These are phyloP conservation scores for Tetrastigma voinierianum DNA, from an alignment of 164 flowering plant genomes.

Conservation along the genomic window DNA sequence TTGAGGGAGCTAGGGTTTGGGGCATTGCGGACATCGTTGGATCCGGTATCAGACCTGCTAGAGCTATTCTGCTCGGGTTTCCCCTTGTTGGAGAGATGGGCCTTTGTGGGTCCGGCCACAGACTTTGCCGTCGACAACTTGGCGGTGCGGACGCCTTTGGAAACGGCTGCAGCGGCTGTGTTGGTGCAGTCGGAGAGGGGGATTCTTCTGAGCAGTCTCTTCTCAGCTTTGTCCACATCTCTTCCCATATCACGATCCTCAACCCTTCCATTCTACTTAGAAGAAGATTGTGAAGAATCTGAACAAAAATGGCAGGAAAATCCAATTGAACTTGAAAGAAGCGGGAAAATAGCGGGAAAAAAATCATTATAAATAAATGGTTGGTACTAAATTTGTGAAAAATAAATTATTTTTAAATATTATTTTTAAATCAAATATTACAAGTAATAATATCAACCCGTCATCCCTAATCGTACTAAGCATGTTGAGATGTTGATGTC, in stretches of 20 bases:
- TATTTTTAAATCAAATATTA: no score
- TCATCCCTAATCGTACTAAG: no score
- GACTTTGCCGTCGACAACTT: no score
- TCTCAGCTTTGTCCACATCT: constrained; percentile 25
- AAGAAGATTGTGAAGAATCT: constrained; percentile 4
- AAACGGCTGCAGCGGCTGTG: no score
- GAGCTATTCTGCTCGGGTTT: background rate
- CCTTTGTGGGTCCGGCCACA: constrained; percentile 8
- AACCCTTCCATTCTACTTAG: no score
- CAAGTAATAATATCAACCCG: no score
- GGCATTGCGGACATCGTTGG: background rate
- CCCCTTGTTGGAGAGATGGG: background rate
- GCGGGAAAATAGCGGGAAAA: no score
- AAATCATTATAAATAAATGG: no score
- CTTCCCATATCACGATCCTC: background rate
- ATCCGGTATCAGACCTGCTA: constrained; percentile 6
- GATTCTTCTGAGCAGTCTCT: constrained; percentile 24
- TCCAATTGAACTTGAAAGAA: background rate
- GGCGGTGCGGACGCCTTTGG: no score
- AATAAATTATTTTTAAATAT: no score
- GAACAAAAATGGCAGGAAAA: constrained; percentile 17
- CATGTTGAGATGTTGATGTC: no score
- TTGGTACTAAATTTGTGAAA: no score
- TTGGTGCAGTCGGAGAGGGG: constrained; percentile 47
- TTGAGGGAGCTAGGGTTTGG: constrained; percentile 8